Percentiles rank a stretch among this genome's conserved stretches.
These are phyloP conservation scores for Choiromyces venosus DNA, from an alignment of 495 filamentous ascomycete genomes.

Conservation along the genomic window DNA sequence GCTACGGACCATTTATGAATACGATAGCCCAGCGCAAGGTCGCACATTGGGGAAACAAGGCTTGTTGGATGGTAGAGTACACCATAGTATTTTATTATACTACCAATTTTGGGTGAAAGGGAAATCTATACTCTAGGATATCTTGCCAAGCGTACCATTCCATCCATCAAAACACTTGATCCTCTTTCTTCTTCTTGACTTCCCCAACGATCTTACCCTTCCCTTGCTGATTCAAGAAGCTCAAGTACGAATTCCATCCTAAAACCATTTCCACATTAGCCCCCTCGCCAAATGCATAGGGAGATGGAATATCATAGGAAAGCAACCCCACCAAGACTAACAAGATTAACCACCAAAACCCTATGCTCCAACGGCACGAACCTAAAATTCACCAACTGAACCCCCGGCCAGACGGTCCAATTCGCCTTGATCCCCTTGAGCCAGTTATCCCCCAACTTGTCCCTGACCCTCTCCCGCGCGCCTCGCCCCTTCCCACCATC, in stretches of 20 bases:
- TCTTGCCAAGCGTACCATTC: background rate
- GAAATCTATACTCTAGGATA: slow-evolving; percentile 2
- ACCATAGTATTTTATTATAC: background rate
- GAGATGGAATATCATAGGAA: too few relatives aligned
- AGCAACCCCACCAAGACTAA: slow-evolving; percentile 68
- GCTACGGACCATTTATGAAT: too few relatives aligned
- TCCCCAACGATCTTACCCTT: background rate
- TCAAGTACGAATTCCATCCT: slow-evolving; percentile 97
- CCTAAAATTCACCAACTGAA: slow-evolving; percentile 87
- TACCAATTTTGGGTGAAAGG: background rate
- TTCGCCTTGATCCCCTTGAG: slow-evolving; percentile 68
- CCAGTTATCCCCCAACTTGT: slow-evolving; percentile 69
- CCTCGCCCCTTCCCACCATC: slow-evolving; percentile 47
- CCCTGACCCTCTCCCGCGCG: slow-evolving; percentile 39
- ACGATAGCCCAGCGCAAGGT: too few relatives aligned
- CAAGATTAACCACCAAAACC: slow-evolving; percentile 81
- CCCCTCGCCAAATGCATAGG: too few relatives aligned
- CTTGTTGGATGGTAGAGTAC: background rate
- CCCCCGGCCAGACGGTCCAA: slow-evolving; percentile 86
- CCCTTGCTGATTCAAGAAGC: slow-evolving; percentile 62
- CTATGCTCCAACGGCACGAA: slow-evolving; percentile 80
- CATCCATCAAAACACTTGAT: background rate
- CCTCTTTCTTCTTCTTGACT: background rate
- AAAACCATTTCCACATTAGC: slow-evolving; percentile 22
- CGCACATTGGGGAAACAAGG: background rate